A percentile compares a stretch with the other conserved stretches of the same genome.
These are phyloP conservation scores for Aspergillus pseudotamarii DNA, from an alignment of 2,329 filamentous ascomycete genomes.

Conservation along the genomic window DNA sequence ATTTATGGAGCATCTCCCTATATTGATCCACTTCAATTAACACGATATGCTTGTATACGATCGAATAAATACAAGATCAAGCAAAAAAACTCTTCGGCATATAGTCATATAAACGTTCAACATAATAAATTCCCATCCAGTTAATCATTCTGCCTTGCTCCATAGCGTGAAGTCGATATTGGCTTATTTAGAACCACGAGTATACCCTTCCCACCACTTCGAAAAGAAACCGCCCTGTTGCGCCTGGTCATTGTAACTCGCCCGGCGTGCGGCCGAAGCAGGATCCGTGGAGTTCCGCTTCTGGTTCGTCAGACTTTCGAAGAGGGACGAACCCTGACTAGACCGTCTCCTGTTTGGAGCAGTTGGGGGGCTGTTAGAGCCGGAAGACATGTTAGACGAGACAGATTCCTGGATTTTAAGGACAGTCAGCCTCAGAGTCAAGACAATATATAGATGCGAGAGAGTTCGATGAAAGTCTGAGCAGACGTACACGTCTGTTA, in stretches of 20 bases:
- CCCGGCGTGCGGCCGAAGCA: constrained; percentile 36
- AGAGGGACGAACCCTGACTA: constrained; percentile 28
- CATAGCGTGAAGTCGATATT: background rate
- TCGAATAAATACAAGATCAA: background rate
- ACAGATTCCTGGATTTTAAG: constrained; percentile 27
- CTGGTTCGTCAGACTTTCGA: constrained; percentile 44
- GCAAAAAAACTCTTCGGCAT: background rate
- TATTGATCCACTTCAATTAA: too few relatives aligned
- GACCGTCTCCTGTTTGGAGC: constrained; percentile 32
- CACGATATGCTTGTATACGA: background rate
- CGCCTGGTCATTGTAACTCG: constrained; percentile 51
- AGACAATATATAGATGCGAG: background rate
- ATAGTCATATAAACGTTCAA: background rate
- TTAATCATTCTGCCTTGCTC: background rate
- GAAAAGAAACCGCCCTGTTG: constrained; percentile 40
- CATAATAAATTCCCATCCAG: background rate
- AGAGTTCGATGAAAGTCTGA: background rate
- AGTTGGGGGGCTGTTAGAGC: constrained; percentile 20
- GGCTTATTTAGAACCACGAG: constrained; percentile 28
- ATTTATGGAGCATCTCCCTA: background rate
- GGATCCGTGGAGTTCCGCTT: constrained; percentile 47
- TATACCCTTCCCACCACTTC: constrained; percentile 47
- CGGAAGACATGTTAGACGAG: constrained; percentile 32
- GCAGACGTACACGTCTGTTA: constrained; percentile 32
- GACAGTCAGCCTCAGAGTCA: background rate